Base-by-base conservation (phyloP, 129 eudicot genomes). In the Erigeron canadensis region DNA sequence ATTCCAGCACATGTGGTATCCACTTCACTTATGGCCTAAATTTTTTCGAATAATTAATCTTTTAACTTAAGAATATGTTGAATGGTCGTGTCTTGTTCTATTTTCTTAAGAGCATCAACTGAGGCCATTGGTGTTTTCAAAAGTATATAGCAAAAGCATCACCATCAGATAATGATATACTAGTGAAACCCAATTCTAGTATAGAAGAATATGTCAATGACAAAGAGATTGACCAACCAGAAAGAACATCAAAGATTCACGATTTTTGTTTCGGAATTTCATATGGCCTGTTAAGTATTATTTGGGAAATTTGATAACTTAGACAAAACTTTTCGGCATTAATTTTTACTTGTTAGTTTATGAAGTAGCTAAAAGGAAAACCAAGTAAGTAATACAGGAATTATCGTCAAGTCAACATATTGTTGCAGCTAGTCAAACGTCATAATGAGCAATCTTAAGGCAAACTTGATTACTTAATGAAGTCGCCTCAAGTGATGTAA, bases 211-310 rank as follows among this genome's bases (percentile, higher is more conserved):
- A 23, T 74, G 73, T 69, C 19, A 59, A 78, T 16, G 83, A 56
- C 17, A 77, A 63, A 41, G 80, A 69, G 41, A 34, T 61, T 17
- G 79, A 71, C 53, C 84, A 72, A 48, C 85, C 80, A 16, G 43
- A 76, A 71, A 86, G 65, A 74, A 91, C 92, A 64, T 92, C 97
- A 13, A 91, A 72, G 78, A 91, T 91, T 56, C 97, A 91, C 60
- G 97, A 91, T 73, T 91, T 91, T 76, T 91, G 96, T 80, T 84
- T 91, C 69, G 96, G 97, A 66, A 91, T 91, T 67, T 96, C 97
- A 16, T 91, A 82, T 72, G 97, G 97, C 86, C 67, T 82, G 34
- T 23, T 23, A 23, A 23, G 34, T 23, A 23, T 23, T 23, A 23
- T 1, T 1, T 1, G 34, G 34, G 1, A 23, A 1, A 23, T 2